Percentiles rank a stretch among this genome's conserved stretches.
Evolutionary conservation across 192 early-diverging fungal species (phyloP).

Genomic region (Spizellomyces punctatus): DNA sequence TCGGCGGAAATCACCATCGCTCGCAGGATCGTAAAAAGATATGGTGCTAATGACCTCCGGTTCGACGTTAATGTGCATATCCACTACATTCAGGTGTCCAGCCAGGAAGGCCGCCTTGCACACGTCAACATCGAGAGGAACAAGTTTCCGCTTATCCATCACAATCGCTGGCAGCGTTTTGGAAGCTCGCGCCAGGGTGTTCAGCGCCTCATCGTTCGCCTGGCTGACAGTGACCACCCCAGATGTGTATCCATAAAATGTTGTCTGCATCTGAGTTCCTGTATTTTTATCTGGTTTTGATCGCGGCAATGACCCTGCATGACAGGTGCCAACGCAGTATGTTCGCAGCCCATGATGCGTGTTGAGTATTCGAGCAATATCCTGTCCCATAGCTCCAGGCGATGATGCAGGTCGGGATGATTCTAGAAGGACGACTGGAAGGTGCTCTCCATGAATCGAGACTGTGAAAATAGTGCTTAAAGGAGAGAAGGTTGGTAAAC

Average conservation of each 20-base stretch:
- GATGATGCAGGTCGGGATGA: conserved; percentile 53
- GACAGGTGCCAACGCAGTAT: conserved; percentile 64
- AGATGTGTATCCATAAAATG: conserved; percentile 26
- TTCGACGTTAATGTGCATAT: conserved; percentile 26
- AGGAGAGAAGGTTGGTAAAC: too few relatives aligned
- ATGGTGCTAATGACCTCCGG: conserved; percentile 9
- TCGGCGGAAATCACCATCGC: not conserved
- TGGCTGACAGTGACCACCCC: conserved; percentile 18
- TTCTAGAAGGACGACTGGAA: conserved; percentile 76
- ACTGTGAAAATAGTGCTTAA: conserved; percentile 54
- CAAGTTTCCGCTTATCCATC: conserved; percentile 13
- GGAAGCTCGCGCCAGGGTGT: conserved; percentile 8
- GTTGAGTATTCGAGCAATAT: conserved; percentile 57
- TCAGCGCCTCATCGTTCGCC: not conserved
- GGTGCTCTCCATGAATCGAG: conserved; percentile 67
- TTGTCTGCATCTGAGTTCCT: conserved; percentile 35
- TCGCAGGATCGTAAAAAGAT: not conserved
- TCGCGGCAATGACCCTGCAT: conserved; percentile 63
- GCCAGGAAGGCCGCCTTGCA: conserved; percentile 19
- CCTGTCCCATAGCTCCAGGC: conserved; percentile 55
- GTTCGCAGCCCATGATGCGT: conserved; percentile 64
- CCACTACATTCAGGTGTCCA: conserved; percentile 10
- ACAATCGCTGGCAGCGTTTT: not conserved
- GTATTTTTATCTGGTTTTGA: conserved; percentile 13
- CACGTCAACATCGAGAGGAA: conserved; percentile 23